Percentiles rank a stretch among this genome's conserved stretches.
phyloP scores from a whole-genome alignment of 768 basidiomycete species.

The Dacryopinax primogenitus region DNA sequence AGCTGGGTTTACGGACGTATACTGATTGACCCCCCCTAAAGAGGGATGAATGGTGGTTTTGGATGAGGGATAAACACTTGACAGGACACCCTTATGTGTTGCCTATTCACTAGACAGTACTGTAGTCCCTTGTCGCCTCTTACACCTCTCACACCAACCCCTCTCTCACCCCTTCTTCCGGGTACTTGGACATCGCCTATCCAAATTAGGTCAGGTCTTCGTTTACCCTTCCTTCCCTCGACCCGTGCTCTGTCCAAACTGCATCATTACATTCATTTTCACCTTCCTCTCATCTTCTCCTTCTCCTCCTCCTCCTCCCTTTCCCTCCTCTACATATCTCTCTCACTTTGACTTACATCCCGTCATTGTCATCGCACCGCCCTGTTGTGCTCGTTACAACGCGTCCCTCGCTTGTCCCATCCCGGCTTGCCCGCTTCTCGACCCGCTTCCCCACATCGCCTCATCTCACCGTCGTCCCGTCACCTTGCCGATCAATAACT shows the following conservation, averaged over 20 bases:
- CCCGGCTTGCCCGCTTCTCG: not conserved
- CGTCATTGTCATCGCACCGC: not conserved
- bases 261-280: not conserved
- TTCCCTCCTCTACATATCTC: too few relatives aligned
- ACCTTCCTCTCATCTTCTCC: not conserved
- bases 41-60: too few relatives aligned
- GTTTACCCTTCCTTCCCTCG: too few relatives aligned
- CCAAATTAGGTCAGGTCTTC: too few relatives aligned
- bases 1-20: not conserved
- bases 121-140: not conserved
- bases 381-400: not conserved
- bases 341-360: too few relatives aligned
- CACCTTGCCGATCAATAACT: not conserved
- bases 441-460: not conserved
- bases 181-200: too few relatives aligned
- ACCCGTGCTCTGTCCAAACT: not conserved
- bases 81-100: not conserved
- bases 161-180: not conserved
- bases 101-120: not conserved
- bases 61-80: too few relatives aligned
- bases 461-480: not conserved
- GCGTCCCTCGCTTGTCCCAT: not conserved
- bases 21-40: not conserved
- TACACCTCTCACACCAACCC: not conserved
- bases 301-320: not conserved